Evolutionary conservation across 306 rosid species (phyloP), one percentile per base, ranked within the genome.

Genomic region (Psophocarpus tetragonolobus): DNA sequence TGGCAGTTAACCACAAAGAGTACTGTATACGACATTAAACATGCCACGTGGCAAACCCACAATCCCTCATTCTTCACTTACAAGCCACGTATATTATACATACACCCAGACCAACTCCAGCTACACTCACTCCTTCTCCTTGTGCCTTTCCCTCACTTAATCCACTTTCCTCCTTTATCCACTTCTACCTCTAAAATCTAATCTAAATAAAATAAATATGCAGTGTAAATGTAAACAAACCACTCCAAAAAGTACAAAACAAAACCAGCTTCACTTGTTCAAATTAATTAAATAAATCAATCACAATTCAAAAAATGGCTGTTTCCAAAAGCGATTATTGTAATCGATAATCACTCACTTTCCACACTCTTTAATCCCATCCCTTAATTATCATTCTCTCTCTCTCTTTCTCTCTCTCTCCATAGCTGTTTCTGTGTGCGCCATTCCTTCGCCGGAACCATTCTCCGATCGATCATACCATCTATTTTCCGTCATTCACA

Each of bases 381-480:
- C 67, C 75, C 83, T 77, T 84, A 78, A 87, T 86, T 84, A 82
- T 82, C 36, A 58, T 38, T 57, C 63, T 13, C 30, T 17, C 8
- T 24, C 56, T 17, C 27, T 20, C 78, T 76, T 17, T 27, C 47
- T n/a, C 64, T 73, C 68, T 15, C 47, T 50, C 78, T 18, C 85
- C 41, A 24, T 69, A 83, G 64, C 9, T 51, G 60, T 64, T 81
- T 74, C 84, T 73, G 72, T 41, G 36, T 42, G 81, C 65, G 50
- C 74, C 78, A 36, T 68, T 53, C 75, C 38, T 57, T 84, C 88
- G 97, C 90, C 92, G 91, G 96, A 79, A 77, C 81, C 2, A 57
- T 14, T 66, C 78, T 45, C 85, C 85, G 89, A 61, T 84, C 80
- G 78, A 87, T 85, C 85, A 85, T 50, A 85, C 79, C 69, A 85